Base-by-base conservation (phyloP, 805 yeast species). In the Ogataea ganodermae region DNA sequence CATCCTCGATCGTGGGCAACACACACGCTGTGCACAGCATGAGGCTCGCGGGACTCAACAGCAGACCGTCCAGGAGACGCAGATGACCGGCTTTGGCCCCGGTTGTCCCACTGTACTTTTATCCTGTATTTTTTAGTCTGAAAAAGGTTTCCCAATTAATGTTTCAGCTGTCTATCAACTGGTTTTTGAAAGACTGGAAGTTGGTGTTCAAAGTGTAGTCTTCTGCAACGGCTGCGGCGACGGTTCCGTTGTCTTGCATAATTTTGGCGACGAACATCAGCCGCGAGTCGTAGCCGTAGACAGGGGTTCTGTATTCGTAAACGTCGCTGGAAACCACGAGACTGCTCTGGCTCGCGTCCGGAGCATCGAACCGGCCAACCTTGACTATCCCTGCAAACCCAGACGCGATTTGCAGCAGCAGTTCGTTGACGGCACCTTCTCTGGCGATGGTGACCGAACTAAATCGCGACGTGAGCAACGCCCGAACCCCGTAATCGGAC, bases 1-100 rank as follows among this genome's bases (percentile, higher is more conserved):
- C 97, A 1, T 86, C 87, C 1, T 68, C 75, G 12, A 46, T 46
- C 38, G 46, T 55, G 37, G 49, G 52, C 26, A 40, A 44, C 35
- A 46, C 51, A 6, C 48, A 45, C 20, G 35, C 45, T 14, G 44
- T 45, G 7, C 52, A 45, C 13, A 46, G 48, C 20, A 54, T 55
- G n/a, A 49, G 56, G 28, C 28, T 44, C 26, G 27, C 61, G 2
- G 50, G 55, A 3, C 35, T 52, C 33, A 55, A 50, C 28, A 41
- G 40, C 33, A 48, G 50, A 13, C 43, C 52, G 9, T 41, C 46
- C 31, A 56, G 58, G 46, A 53, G 63, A 50, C 51, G 55, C 23
- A 45, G 56, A 27, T 49, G 42, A 36, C 13, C 14, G 24, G 33
- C 8, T 30, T 30, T n/a, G 16, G 40, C n/a, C 4, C 20, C 20